phyloP scores from a whole-genome alignment of 257 asterid species.

The Salvia splendens region DNA sequence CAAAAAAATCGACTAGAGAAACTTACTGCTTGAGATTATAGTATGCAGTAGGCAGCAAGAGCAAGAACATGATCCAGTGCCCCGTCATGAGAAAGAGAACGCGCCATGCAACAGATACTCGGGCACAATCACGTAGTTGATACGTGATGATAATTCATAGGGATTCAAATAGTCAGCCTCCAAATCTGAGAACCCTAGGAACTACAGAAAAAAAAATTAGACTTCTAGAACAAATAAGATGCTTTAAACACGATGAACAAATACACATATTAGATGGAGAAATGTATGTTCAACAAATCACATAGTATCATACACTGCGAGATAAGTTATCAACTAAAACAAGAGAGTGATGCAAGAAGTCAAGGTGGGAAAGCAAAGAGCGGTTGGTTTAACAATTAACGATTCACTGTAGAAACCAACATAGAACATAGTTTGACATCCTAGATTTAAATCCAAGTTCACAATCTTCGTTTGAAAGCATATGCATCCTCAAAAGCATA shows the following conservation, averaged over 20 bases:
- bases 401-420: neutral
- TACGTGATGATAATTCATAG: constrained; percentile 71
- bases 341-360: neutral
- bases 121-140: constrained; percentile 69
- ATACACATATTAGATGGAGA: neutral
- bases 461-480: neutral
- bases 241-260: neutral
- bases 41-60: constrained; percentile 62
- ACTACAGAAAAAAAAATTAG: constrained; percentile 47
- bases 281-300: neutral
- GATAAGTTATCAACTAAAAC: neutral
- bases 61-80: constrained; percentile 80
- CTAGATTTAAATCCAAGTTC: neutral
- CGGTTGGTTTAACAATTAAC: neutral
- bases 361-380: neutral
- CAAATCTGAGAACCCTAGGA: constrained; percentile 83
- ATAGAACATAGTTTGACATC: no score
- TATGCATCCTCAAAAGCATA: neutral
- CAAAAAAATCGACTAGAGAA: neutral
- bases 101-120: constrained; percentile 79
- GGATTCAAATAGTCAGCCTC: constrained; percentile 92
- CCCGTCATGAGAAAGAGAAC: constrained; percentile 73
- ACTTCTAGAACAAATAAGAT: constrained; percentile 19
- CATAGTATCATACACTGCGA: neutral
- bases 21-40: constrained; percentile 70